These are phyloP conservation scores for Brassica balearica DNA, from an alignment of 441 rosid genomes.

Conservation along the genomic window DNA sequence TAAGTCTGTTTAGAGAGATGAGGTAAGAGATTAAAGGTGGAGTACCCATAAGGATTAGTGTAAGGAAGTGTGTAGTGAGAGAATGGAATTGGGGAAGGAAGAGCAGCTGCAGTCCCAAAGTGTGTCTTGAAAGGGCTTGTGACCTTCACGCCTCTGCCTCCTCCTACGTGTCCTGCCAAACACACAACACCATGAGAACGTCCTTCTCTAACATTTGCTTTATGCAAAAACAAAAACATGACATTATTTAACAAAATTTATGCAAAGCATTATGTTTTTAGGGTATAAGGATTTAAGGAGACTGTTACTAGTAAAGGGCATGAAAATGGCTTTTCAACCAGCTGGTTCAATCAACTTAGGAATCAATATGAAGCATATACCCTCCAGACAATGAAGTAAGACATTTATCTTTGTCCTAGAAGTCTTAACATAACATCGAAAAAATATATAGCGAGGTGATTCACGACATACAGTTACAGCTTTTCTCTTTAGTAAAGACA, in stretches of 20 bases:
- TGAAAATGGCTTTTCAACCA: neutral
- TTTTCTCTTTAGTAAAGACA: conserved; percentile 1
- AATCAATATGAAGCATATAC: conserved; percentile 4
- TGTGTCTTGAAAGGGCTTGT: conserved; percentile 78
- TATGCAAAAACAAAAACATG: conserved; percentile 14
- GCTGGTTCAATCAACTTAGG: neutral
- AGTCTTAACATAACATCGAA: no score
- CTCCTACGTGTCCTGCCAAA: conserved; percentile 53
- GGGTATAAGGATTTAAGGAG: neutral
- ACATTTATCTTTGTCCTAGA: neutral
- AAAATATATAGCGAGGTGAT: neutral
- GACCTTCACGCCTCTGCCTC: conserved; percentile 72
- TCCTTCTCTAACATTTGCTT: conserved; percentile 10
- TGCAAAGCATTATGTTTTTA: neutral
- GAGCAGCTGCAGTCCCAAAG: conserved; percentile 72
- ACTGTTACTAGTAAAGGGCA: conserved; percentile 6
- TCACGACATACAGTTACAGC: conserved; percentile 9
- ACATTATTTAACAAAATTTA: neutral
- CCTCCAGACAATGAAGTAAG: neutral
- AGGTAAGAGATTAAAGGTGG: conserved; percentile 15
- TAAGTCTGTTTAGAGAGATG: conserved; percentile 12
- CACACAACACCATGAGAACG: conserved; percentile 24
- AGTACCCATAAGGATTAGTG: conserved; percentile 74
- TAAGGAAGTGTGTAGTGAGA: conserved; percentile 92
- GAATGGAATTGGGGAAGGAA: conserved; percentile 80